These are phyloP conservation scores for Fusarium sterilihyphosum DNA, from an alignment of 2,329 filamentous ascomycete species.

Conservation along the genomic window DNA sequence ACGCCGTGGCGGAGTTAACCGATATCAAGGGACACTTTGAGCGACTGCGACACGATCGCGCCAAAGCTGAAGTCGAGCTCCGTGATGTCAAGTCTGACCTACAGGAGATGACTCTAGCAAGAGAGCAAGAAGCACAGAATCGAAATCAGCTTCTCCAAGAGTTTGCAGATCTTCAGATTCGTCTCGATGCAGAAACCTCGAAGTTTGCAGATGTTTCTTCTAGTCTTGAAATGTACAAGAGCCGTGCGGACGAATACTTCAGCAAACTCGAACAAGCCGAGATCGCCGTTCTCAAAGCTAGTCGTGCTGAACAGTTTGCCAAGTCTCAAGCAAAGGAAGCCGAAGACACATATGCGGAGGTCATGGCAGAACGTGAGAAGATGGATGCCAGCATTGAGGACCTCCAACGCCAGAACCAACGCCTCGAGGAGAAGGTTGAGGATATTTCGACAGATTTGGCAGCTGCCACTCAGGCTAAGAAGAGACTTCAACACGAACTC, in stretches of 20 bases:
- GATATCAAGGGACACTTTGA: constrained; percentile 90
- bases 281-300: constrained; percentile 92
- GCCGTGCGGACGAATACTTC: constrained; percentile 94
- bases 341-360: constrained; percentile 87
- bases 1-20: constrained; percentile 83
- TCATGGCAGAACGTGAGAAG: constrained; percentile 91
- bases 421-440: constrained; percentile 89
- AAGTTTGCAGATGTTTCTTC: constrained; percentile 85
- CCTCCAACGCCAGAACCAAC: constrained; percentile 87
- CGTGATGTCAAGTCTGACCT: constrained; percentile 86
- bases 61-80: constrained; percentile 84
- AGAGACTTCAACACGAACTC: constrained; percentile 93
- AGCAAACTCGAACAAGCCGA: constrained; percentile 97
- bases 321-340: constrained; percentile 89
- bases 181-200: constrained; percentile 87
- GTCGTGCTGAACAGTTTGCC: constrained; percentile 91
- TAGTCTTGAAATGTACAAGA: constrained; percentile 89
- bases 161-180: constrained; percentile 92
- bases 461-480: constrained; percentile 86
- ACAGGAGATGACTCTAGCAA: constrained; percentile 78
- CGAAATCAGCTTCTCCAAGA: constrained; percentile 90
- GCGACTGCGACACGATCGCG: constrained; percentile 83
- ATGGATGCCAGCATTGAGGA: constrained; percentile 91
- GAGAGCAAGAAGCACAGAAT: constrained; percentile 88
- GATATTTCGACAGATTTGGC: constrained; percentile 92